Base-by-base conservation (phyloP, 352 stramenopile species). In the Pythium coloratum region DNA sequence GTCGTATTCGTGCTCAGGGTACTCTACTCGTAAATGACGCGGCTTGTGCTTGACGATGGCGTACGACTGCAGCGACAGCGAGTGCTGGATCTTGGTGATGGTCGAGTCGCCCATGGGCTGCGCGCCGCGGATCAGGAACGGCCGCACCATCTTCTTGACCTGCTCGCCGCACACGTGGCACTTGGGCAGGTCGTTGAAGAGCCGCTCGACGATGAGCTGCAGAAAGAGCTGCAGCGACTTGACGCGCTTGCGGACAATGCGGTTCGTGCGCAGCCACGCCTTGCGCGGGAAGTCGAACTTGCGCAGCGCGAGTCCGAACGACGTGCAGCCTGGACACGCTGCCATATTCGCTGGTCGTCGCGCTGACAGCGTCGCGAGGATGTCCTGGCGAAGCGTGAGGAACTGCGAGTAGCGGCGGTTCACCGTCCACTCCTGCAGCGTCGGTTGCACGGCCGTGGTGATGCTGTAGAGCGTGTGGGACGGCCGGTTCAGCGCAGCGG, bases 361-460 rank as follows among this genome's bases (percentile, higher is more conserved):
- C 36, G 36, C 33, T 9, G 51, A 20, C 0, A 92, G 71, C 58
- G 74, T 74, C 28, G 73, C 67, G 59, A 90, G 73, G 54, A 94
- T 68, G 55, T 91, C 82, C 58, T 88, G 86, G 59, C 78, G 81
- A 16, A 92, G 79, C 76, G 89, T 78, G 64, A 93, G 77, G 71
- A 94, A 94, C 76, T 94, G 86, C 64, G 86, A 94, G 71, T 94
- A 94, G 53, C 86, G 86, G 28, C 86, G 84, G 67, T 94, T 94
- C 44, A 94, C 85, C 0, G 84, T 91, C 86, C 86, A 94, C 61
- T 94, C 86, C 63, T 92, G 81, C 51, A 75, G 73, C 16, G 82
- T 90, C 42, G 86, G 84, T 69, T 94, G 84, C 64, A 94, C 86
- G 28, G 76, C 67, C 78, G 92, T 86, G 65, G 79, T 91, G 63